Evolutionary conservation across 306 rosid genomes (phyloP).

Genomic region (Acacia crassicarpa): DNA sequence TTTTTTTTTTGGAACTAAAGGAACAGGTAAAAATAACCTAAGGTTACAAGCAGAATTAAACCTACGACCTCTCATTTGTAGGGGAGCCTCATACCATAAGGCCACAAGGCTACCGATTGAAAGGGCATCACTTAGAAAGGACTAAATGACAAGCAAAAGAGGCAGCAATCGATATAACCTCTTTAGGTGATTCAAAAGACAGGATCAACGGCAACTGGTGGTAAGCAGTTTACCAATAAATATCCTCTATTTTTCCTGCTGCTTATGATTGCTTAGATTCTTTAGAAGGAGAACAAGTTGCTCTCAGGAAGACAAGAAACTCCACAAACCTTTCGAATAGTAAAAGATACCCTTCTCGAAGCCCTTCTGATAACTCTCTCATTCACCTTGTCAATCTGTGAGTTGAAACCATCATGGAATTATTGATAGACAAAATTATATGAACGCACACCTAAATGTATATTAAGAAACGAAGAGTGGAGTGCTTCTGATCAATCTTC

Average conservation of each 20-base stretch:
- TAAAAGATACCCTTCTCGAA: conserved; percentile 87
- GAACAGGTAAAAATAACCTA: no score
- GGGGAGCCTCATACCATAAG: no score
- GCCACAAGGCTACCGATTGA: no score
- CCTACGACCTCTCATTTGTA: no score
- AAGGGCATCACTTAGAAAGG: neutral
- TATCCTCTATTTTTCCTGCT: neutral
- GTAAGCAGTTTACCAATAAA: neutral
- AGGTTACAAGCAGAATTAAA: no score
- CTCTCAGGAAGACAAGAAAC: conserved; percentile 4
- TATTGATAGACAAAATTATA: conserved; percentile 18
- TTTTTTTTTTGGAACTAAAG: no score
- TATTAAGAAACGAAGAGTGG: neutral
- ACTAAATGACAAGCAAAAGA: neutral
- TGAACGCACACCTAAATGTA: conserved; percentile 12
- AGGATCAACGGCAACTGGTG: neutral
- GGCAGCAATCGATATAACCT: neutral
- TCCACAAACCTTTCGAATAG: conserved; percentile 69
- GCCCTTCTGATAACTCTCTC: conserved; percentile 61
- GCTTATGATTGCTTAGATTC: conserved; percentile 3
- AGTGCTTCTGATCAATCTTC: neutral
- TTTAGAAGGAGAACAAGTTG: conserved; percentile 1
- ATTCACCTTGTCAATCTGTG: conserved; percentile 74
- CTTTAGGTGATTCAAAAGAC: neutral
- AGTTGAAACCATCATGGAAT: conserved; percentile 8